Evolutionary conservation across 352 stramenopile species (phyloP).

Genomic region (Pythium sukuiense): DNA sequence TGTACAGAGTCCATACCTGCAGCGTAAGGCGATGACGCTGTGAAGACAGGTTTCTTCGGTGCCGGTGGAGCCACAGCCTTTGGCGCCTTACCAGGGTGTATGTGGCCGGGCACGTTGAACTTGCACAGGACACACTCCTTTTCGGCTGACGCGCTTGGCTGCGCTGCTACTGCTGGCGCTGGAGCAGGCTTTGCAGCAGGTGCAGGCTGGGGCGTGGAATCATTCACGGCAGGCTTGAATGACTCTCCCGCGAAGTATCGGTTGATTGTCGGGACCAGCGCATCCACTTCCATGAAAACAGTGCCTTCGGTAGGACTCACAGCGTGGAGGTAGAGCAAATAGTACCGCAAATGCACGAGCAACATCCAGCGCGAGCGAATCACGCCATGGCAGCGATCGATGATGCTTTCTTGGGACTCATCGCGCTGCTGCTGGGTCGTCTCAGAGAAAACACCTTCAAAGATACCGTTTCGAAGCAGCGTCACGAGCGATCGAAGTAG

Average conservation of each 20-base stretch:
- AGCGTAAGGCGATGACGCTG: slow-evolving; percentile 12
- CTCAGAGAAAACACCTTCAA: slow-evolving; percentile 41
- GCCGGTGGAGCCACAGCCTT: neutral
- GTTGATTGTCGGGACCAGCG: slow-evolving; percentile 45
- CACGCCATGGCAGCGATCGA: slow-evolving; percentile 43
- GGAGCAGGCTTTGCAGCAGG: slow-evolving; percentile 2
- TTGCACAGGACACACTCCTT: slow-evolving; percentile 76
- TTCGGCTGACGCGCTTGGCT: slow-evolving; percentile 1
- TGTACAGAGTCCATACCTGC: slow-evolving; percentile 1
- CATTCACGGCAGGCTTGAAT: neutral
- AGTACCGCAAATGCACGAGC: slow-evolving; percentile 65
- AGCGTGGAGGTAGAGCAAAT: slow-evolving; percentile 67
- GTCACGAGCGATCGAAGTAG: slow-evolving; percentile 58
- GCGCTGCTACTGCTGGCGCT: slow-evolving; percentile 12
- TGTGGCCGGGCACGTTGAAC: slow-evolving; percentile 79
- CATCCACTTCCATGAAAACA: slow-evolving; percentile 56
- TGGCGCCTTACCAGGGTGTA: slow-evolving; percentile 50
- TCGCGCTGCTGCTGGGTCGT: slow-evolving; percentile 17
- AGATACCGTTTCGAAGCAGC: slow-evolving; percentile 57
- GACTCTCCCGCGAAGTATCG: slow-evolving; percentile 32
- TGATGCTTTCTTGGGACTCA: slow-evolving; percentile 34
- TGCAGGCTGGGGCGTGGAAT: neutral
- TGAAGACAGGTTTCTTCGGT: slow-evolving; percentile 23
- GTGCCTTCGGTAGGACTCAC: slow-evolving; percentile 73
- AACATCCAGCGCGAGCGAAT: slow-evolving; percentile 55